Base-by-base conservation (phyloP, 208 protist species). In the Wallacemonas rigidus region DNA sequence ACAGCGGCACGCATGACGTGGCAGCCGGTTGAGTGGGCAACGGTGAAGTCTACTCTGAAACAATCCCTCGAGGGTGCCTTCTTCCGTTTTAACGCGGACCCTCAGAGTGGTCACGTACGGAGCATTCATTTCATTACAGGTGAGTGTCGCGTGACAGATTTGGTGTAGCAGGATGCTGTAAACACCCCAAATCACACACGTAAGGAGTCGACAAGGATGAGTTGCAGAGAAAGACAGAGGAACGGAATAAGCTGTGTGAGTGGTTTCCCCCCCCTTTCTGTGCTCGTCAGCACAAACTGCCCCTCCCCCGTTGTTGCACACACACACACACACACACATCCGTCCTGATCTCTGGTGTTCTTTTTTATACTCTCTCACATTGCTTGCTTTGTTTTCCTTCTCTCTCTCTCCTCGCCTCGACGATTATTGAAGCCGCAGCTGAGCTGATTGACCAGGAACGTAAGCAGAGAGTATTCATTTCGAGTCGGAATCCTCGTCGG, bases 11-110 rank as follows among this genome's bases (percentile, higher is more conserved):
- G 68, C 41, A 51, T 87, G 63, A 61, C 64, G 63, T 93, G 88
- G 88, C 76, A 88, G 48, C 57, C 69, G 14, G 74, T 36, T 26
- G 85, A 93, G 67, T 93, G 88, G 88, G 53, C 57, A 4, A 58
- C 67, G 14, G 64, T 83, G 2, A 56, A 81, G 38, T 57, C 72
- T 7, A 74, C 81, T 45, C 35, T 87, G 12, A 15, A 36, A 39
- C 64, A 61, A 26, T 56, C 67, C 2, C 12, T 83, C 44, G 67
- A 51, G 57, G 44, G 70, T 51, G 72, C 70, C 43, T 71, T 87
- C 2, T 82, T 75, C 69, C 80, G 71, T 39, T 81, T 87, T 53
- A 80, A 56, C 56, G 56, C 80, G 3, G 41, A 70, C 36, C 14
- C 44, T 5, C 35, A 11, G 0, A 54, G 5, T 6, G 14, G 12